phyloP scores from a whole-genome alignment of 139 green algal genomes.

The Tetradesmus lagerheimii region DNA sequence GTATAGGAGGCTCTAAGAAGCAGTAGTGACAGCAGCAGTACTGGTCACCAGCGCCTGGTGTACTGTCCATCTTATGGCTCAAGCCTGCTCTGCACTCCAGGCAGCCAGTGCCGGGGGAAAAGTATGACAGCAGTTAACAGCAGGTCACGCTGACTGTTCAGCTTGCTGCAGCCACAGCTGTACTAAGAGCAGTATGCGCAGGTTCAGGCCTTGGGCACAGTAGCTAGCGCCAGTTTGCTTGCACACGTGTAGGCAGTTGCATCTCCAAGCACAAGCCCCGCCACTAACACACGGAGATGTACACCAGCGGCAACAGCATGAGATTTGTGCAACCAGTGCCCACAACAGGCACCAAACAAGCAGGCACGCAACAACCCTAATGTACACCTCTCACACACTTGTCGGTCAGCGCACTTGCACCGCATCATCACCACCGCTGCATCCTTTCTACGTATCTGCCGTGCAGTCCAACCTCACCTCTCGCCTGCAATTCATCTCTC shows the following conservation, averaged over 20 bases:
- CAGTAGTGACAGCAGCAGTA: neutral
- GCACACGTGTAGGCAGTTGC: neutral
- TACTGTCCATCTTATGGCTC: neutral
- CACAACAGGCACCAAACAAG: too few relatives aligned
- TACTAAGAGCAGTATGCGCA: neutral
- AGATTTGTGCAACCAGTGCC: too few relatives aligned
- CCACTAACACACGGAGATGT: neutral
- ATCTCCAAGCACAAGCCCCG: neutral
- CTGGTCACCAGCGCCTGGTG: neutral
- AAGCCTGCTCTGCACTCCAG: neutral
- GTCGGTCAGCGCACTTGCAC: too few relatives aligned
- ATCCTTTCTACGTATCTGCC: too few relatives aligned
- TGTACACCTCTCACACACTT: too few relatives aligned
- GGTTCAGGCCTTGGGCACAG: neutral
- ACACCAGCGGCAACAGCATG: neutral
- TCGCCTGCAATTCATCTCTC: too few relatives aligned
- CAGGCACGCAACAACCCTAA: too few relatives aligned
- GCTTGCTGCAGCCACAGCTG: neutral
- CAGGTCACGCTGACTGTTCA: neutral
- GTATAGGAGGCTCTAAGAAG: neutral
- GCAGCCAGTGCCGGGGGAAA: neutral
- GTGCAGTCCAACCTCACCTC: too few relatives aligned
- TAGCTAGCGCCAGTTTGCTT: neutral
- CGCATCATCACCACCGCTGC: too few relatives aligned
- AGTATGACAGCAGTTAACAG: neutral